Base-by-base conservation (phyloP, 1,139 yeast species). In the Lodderomyces elongisporus region DNA sequence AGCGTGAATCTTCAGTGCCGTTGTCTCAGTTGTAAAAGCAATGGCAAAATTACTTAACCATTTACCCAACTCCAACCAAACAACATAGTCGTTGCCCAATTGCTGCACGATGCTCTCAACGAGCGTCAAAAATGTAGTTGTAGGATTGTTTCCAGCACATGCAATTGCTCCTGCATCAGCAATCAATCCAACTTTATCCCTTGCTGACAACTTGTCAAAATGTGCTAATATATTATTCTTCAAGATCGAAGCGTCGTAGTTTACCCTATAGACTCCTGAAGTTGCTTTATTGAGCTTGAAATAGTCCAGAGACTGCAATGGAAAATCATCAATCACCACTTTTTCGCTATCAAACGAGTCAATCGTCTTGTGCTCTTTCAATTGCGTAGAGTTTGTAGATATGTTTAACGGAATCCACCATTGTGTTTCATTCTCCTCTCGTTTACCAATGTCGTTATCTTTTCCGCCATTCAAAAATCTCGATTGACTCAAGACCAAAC, bases 321-420 rank as follows among this genome's bases (percentile, higher is more conserved):
- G 52, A 35, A 55, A 47, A 31, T 52, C 43, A n/a, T 51, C 52
- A 33, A 62, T 40, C 2, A 47, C 40, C 27, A 51, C 43, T 12
- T 37, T 38, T 28, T 51, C 51, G 14, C 52, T 41, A 7, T 48
- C 55, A 31, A 58, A 51, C 5, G 60, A 48, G 39, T 49, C 52
- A 27, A 44, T 36, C 4, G 33, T 23, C 10, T 24, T 13, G 10
- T 20, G 22, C 14, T 24, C 14, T 7, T 24, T 9, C 12, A 24
- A 10, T 4, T 30, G 32, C 2, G 36, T 7, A 4, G 40, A 32
- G 24, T 62, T 68, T 21, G 62, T 51, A 1, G 69, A 60, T 27
- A 75, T 54, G 42, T 68, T 68, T 39, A 79, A 62, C 4, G 93
- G 93, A 36, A 82, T 62, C 85, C 88, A 82, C 93, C 93, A 84